A percentile compares a stretch with the other conserved stretches of the same genome.
phyloP scores from a whole-genome alignment of 331 rosid species.

The Quercus phellos region DNA sequence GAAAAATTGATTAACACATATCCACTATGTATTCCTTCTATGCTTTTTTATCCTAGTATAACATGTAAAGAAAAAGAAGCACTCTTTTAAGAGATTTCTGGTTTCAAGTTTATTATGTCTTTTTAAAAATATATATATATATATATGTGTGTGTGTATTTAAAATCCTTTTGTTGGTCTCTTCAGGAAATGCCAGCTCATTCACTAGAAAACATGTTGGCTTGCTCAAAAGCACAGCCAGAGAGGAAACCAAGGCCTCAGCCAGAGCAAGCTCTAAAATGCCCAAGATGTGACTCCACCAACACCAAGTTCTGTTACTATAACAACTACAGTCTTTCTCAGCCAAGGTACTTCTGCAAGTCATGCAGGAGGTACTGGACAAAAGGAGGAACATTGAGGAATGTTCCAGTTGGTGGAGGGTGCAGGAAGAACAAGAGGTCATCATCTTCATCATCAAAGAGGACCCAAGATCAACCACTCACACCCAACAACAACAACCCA shows the following conservation, averaged over 20 bases:
- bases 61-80: not conserved
- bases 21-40: not conserved
- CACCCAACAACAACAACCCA: constrained; percentile 43
- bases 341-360: constrained; percentile 95
- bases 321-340: constrained; percentile 94
- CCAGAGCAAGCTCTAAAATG: constrained; percentile 89
- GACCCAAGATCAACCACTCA: constrained; percentile 55
- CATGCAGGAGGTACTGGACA: constrained; percentile 97
- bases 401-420: constrained; percentile 98
- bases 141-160: not conserved
- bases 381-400: constrained; percentile 95
- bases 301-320: constrained; percentile 98
- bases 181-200: constrained; percentile 70
- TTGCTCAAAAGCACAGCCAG: constrained; percentile 57
- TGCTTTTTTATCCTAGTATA: not conserved
- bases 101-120: not conserved
- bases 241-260: constrained; percentile 70
- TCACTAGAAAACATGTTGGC: constrained; percentile 77
- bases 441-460: constrained; percentile 58
- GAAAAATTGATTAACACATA: too few relatives aligned
- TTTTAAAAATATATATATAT: not conserved
- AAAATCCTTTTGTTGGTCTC: not conserved
- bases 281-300: constrained; percentile 88
- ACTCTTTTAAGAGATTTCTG: too few relatives aligned
- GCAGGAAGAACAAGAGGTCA: constrained; percentile 88